phyloP scores from a whole-genome alignment of 1,284 basidiomycete species.

The Melampsora americana region DNA sequence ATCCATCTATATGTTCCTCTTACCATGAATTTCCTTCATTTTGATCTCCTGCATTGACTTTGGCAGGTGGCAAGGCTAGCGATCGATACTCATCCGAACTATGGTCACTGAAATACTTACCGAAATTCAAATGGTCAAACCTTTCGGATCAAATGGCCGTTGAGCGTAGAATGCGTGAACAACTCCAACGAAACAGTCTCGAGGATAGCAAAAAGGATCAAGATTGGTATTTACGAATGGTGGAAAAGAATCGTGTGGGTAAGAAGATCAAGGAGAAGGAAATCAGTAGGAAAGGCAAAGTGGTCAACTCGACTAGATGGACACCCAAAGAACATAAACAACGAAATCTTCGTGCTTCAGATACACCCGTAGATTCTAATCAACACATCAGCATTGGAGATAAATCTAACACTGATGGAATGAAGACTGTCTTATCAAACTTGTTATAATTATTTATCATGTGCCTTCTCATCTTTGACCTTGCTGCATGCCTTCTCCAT shows the following conservation, averaged over 20 bases:
- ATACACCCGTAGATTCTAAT: conserved; percentile 45
- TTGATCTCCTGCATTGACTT: conserved; percentile 7
- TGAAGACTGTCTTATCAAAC: too few relatives aligned
- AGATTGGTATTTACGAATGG: conserved; percentile 86
- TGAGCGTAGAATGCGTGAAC: conserved; percentile 82
- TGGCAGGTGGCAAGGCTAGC: conserved; percentile 71
- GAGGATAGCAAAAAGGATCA: conserved; percentile 85
- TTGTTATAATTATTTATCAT: too few relatives aligned
- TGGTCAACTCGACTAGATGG: not conserved
- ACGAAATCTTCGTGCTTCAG: conserved; percentile 39
- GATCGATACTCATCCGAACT: conserved; percentile 88
- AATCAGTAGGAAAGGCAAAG: conserved; percentile 16
- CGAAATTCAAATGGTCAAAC: conserved; percentile 98
- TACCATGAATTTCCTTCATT: not conserved
- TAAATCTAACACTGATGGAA: conserved; percentile 40
- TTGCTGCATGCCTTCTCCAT: too few relatives aligned
- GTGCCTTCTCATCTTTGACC: too few relatives aligned
- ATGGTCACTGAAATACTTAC: conserved; percentile 99
- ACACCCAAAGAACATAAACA: conserved; percentile 14
- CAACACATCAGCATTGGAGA: conserved; percentile 46
- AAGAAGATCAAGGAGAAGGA: conserved; percentile 73
- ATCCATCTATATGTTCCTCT: not conserved
- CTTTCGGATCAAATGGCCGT: conserved; percentile 98
- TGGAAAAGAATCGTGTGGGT: conserved; percentile 86
- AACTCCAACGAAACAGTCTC: conserved; percentile 83